phyloP scores from a whole-genome alignment of 805 yeast species.

The Kuraishia ogatae region DNA sequence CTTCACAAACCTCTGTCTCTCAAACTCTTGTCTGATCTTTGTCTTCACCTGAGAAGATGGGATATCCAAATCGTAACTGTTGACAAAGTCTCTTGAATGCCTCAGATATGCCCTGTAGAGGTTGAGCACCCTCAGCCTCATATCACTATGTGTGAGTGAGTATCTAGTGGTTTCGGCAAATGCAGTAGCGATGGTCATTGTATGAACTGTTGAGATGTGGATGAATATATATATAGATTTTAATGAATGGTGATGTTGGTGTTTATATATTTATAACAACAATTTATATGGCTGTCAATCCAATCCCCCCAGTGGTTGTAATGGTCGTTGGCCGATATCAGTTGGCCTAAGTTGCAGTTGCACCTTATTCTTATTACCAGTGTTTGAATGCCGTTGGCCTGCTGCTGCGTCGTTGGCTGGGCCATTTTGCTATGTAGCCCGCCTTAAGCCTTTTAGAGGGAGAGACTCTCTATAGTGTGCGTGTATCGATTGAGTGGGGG shows the following conservation, averaged over 20 bases:
- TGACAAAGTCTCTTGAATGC: slow-evolving; percentile 40
- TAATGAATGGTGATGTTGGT: background rate
- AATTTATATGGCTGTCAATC: background rate
- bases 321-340: background rate
- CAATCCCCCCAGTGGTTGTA: background rate
- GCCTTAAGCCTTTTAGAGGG: background rate
- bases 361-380: background rate
- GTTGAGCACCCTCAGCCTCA: slow-evolving; percentile 54
- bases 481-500: background rate
- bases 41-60: slow-evolving; percentile 76
- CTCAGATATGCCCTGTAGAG: slow-evolving; percentile 69
- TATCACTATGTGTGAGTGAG: slow-evolving; percentile 50
- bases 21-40: slow-evolving; percentile 83
- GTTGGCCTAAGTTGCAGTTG: background rate
- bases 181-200: slow-evolving; percentile 64
- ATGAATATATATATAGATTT: background rate
- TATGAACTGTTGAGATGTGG: background rate
- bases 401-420: too few species aligned
- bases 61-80: slow-evolving; percentile 64
- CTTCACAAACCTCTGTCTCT: slow-evolving; percentile 66
- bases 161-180: slow-evolving; percentile 76
- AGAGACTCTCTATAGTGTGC: background rate
- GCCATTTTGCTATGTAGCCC: background rate
- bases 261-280: too few species aligned
- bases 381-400: background rate